Evolutionary conservation across 805 yeast genomes (phyloP).

Genomic region (Wilhelminamyces savonicus): DNA sequence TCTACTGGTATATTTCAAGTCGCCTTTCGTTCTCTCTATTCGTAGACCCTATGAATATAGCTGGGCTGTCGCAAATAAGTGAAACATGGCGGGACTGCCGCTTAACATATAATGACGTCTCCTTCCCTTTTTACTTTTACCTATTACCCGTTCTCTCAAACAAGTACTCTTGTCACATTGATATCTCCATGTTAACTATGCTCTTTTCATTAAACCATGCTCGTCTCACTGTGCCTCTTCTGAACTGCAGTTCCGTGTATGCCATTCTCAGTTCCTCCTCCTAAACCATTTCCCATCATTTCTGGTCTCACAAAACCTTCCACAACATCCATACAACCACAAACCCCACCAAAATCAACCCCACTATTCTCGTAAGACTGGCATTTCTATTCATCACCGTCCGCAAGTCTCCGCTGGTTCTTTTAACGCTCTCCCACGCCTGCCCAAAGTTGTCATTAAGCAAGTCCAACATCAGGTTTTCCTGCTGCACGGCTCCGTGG

Average conservation of each 20-base stretch:
- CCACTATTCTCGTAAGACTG: conserved; percentile 32
- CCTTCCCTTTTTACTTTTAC: no score
- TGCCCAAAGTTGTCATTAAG: conserved; percentile 33
- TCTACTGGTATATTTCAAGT: not conserved
- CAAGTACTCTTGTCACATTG: no score
- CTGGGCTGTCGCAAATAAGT: no score
- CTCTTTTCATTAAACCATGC: no score
- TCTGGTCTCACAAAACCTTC: conserved; percentile 30
- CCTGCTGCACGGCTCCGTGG: conserved; percentile 35
- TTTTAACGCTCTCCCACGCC: conserved; percentile 29
- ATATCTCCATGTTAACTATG: no score
- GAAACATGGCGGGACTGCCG: no score
- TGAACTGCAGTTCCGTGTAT: no score
- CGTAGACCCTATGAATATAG: no score
- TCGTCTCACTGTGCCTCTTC: no score
- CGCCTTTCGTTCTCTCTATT: no score
- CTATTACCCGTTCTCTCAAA: no score
- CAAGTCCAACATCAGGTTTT: conserved; percentile 31
- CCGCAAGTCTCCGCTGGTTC: conserved; percentile 35
- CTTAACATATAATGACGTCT: no score
- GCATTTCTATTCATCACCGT: conserved; percentile 37
- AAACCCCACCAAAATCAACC: conserved; percentile 25
- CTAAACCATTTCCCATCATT: conserved; percentile 5
- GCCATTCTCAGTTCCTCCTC: conserved; percentile 1
- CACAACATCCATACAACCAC: conserved; percentile 33